Conservation (phyloP, 495 filamentous ascomycete genomes). For the Trichoderma asperelloides region DNA sequence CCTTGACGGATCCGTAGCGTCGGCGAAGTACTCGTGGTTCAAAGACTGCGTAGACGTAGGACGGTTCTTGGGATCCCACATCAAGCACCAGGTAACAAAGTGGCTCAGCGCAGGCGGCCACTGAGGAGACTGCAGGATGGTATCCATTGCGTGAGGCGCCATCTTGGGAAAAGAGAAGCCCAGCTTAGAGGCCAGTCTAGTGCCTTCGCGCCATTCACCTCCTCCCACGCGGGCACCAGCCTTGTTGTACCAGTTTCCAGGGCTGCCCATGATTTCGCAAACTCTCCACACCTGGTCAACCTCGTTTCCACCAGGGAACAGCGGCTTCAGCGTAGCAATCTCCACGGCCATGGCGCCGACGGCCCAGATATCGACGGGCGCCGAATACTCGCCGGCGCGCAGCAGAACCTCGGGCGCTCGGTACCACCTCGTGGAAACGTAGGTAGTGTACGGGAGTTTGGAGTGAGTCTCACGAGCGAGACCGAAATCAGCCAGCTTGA, state of each 20-base stretch:
- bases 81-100: slow-evolving; percentile 97
- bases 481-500: slow-evolving; percentile 99
- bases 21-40: slow-evolving; percentile 90
- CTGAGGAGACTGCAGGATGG: slow-evolving; percentile 77
- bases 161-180: slow-evolving; percentile 99
- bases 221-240: slow-evolving; percentile 79
- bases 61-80: slow-evolving; percentile 95
- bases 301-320: slow-evolving; percentile 97
- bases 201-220: slow-evolving; percentile 96
- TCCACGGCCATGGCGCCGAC: slow-evolving; percentile 99
- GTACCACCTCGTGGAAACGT: slow-evolving; percentile 98
- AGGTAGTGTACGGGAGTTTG: slow-evolving; percentile 92
- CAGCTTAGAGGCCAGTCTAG: slow-evolving; percentile 83
- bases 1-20: slow-evolving; percentile 85
- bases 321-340: slow-evolving; percentile 90
- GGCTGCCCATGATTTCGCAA: slow-evolving; percentile 99
- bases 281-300: slow-evolving; percentile 99
- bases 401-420: slow-evolving; percentile 93
- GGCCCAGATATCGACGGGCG: slow-evolving; percentile 98
- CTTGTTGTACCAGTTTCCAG: slow-evolving; percentile 95
- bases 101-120: slow-evolving; percentile 83
- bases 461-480: slow-evolving; percentile 96
- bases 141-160: slow-evolving; percentile 95
- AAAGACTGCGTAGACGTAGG: slow-evolving; percentile 93
- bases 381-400: slow-evolving; percentile 92